Evolutionary conservation across 2,329 filamentous ascomycete species (phyloP), one percentile per base, ranked within the genome.

Genomic region (Ophiobolus disseminans): DNA sequence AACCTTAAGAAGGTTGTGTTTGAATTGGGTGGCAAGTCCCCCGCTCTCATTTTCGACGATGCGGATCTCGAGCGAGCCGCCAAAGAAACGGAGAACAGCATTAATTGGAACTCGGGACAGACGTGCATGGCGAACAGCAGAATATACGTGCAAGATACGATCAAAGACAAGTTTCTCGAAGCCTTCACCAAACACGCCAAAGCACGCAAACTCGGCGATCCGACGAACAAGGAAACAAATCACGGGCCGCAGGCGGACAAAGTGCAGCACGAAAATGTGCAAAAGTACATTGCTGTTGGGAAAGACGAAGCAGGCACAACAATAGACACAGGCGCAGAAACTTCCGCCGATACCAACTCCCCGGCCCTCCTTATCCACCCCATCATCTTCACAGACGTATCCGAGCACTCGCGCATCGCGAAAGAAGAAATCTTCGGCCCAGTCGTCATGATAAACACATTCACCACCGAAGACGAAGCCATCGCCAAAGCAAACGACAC

Each of bases 1-100:
- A 90, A 92, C 65, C 88, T 90, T 62, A 93, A 93, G 81, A 87
- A 89, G 63, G 88, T 91, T 19, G 89, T 93, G 76, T 90, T 90
- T 69, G 92, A 93, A 75, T 78, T 93, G 48, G 89, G 89, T 26
- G 89, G 89, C 64, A 93, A 93, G 81, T 92, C 91, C 78, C 89
- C 92, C 68, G 88, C 88, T 13, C 86, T 88, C 32, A 84, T 92
- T 20, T 82, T 92, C 62, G 88, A 92, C 69, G 89, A 90, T 36
- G 89, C 89, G 19, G 90, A 84, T 58, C 76, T 92, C 20, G 80
- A 92, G 20, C 89, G 91, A 66, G 89, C 89, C 37, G 82, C 89
- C 46, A 87, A 51, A 31, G 58, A 73, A 50, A 68, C 68, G 28
- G 63, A 69, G 23, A 70, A 69, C 55, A 82, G 82, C 50, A 77